These are phyloP conservation scores for Gnetum montanum DNA, from an alignment of 75 land plant species.

Conservation along the genomic window DNA sequence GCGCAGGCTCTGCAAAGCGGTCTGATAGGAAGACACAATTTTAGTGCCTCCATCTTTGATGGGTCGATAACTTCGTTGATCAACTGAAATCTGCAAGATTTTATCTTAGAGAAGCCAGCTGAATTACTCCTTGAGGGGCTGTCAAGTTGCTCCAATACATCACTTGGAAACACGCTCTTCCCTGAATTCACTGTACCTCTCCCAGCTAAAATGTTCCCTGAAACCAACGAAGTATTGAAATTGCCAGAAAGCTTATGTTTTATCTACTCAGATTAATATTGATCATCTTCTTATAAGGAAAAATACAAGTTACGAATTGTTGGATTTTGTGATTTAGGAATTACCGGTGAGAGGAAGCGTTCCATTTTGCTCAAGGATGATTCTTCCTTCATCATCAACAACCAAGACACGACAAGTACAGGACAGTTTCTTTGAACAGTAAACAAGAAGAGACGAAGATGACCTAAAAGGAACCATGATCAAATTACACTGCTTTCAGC, in stretches of 20 bases:
- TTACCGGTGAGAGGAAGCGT: constrained; percentile 3
- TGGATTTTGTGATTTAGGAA: too few species aligned
- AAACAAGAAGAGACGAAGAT: constrained; percentile 49
- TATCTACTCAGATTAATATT: too few species aligned
- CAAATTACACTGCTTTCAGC: too few species aligned
- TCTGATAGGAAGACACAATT: constrained; percentile 3
- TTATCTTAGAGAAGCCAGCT: too few species aligned
- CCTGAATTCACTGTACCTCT: too few species aligned
- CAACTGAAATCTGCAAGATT: too few species aligned
- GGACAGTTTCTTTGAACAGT: constrained; percentile 60
- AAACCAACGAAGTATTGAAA: too few species aligned
- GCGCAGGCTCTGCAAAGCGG: background rate
- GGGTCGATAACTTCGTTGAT: constrained; percentile 4
- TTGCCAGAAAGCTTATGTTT: too few species aligned
- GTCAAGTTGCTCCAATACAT: background rate
- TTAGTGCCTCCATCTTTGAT: background rate
- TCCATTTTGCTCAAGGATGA: constrained; percentile 42
- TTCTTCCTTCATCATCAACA: constrained; percentile 61
- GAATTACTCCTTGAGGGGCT: too few species aligned
- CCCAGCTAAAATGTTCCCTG: too few species aligned
- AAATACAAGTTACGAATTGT: too few species aligned
- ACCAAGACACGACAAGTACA: constrained; percentile 46
- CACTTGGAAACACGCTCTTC: background rate
- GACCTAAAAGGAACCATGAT: constrained; percentile 49
- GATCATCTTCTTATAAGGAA: too few species aligned